Conservation (phyloP, 1,284 basidiomycete genomes). For the Pseudomicrostroma phylloplanum region DNA sequence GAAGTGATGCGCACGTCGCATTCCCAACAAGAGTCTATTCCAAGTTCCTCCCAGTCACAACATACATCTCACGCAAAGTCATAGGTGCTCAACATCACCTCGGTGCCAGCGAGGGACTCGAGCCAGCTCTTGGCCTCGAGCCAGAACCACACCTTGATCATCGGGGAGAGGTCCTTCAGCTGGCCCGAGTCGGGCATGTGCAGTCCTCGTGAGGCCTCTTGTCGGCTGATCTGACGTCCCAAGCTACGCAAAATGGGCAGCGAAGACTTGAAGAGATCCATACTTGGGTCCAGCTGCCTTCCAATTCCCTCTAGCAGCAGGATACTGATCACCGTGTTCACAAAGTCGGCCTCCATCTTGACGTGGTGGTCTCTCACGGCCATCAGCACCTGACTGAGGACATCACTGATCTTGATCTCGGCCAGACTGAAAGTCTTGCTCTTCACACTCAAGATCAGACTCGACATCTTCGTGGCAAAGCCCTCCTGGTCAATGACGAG, state of each 20-base stretch:
- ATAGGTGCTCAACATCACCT: constrained; percentile 6
- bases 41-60: neutral
- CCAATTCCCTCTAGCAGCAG: constrained; percentile 93
- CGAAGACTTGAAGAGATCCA: constrained; percentile 57
- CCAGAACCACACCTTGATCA: constrained; percentile 21
- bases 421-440: constrained; percentile 92
- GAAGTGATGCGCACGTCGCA: too few relatives aligned
- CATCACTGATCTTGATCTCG: constrained; percentile 89
- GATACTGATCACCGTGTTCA: constrained; percentile 94
- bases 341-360: constrained; percentile 97
- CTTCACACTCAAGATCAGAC: constrained; percentile 86
- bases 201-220: constrained; percentile 10
- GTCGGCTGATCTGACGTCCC: constrained; percentile 24
- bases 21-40: too few relatives aligned
- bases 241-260: constrained; percentile 43
- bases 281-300: constrained; percentile 77
- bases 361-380: constrained; percentile 91
- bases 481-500: constrained; percentile 84
- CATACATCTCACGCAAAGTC: constrained; percentile 3
- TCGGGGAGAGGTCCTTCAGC: constrained; percentile 9
- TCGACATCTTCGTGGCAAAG: constrained; percentile 95
- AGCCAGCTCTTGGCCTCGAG: constrained; percentile 13
- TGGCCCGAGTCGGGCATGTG: constrained; percentile 9
- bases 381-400: constrained; percentile 77
- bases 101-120: neutral